Conservation (phyloP, 768 basidiomycete genomes). For the Mycena sanguinolenta region DNA sequence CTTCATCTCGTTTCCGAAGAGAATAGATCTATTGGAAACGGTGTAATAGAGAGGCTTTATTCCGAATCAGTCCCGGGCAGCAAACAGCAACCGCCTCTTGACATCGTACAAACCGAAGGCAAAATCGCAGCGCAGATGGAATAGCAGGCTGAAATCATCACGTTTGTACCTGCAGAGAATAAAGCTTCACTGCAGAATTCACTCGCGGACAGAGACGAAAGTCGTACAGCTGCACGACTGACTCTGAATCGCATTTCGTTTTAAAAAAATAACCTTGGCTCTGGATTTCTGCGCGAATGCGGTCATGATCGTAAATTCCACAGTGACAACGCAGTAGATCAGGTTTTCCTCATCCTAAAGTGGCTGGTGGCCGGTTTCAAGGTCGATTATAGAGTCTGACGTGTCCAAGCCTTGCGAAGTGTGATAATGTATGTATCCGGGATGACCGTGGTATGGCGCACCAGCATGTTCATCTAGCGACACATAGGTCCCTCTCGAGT, state of each 20-base stretch:
- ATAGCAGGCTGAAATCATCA: not conserved
- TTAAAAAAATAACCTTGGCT: constrained; percentile 28
- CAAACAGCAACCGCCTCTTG: constrained; percentile 8
- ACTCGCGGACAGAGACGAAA: no score
- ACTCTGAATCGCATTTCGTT: not conserved
- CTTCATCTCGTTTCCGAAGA: not conserved
- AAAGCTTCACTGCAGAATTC: no score
- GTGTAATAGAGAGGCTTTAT: not conserved
- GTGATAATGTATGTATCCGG: not conserved
- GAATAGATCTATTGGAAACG: not conserved
- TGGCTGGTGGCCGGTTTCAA: constrained; percentile 35
- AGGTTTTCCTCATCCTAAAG: constrained; percentile 27
- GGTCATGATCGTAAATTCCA: constrained; percentile 38
- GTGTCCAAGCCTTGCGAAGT: constrained; percentile 9
- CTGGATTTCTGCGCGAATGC: constrained; percentile 33
- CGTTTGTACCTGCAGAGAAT: not conserved
- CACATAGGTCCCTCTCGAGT: not conserved
- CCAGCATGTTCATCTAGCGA: not conserved
- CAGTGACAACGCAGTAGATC: constrained; percentile 35
- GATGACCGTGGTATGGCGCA: not conserved
- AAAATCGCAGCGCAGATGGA: not conserved
- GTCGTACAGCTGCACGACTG: not conserved
- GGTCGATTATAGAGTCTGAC: constrained; percentile 39
- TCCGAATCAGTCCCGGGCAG: not conserved
- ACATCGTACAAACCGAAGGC: constrained; percentile 37